phyloP scores from a whole-genome alignment of 495 filamentous ascomycete species.

The Viridothelium virens region DNA sequence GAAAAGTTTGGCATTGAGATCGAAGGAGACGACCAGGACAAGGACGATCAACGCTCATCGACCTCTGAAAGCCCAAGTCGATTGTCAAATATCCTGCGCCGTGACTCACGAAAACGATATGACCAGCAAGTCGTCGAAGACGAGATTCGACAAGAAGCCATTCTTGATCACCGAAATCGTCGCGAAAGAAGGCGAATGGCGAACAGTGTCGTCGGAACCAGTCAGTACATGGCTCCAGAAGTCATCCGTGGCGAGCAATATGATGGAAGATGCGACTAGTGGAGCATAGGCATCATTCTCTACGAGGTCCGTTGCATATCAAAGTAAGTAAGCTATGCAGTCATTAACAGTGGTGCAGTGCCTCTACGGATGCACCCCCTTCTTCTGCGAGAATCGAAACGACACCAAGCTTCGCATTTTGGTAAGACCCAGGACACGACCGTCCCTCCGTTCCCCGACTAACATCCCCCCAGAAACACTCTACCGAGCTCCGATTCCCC shows the following conservation, averaged over 20 bases:
- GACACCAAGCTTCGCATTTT: conserved; percentile 76
- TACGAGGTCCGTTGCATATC: conserved; percentile 54
- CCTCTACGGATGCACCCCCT: conserved; percentile 84
- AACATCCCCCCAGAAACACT: conserved; percentile 41
- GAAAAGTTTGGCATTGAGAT: conserved; percentile 66
- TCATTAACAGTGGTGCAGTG: conserved; percentile 45
- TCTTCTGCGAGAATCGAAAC: conserved; percentile 69
- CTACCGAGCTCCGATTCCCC: conserved; percentile 54
- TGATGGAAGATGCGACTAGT: conserved; percentile 92
- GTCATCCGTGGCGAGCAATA: conserved; percentile 76
- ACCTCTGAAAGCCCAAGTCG: conserved; percentile 18
- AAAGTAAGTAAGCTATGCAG: neutral
- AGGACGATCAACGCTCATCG: conserved; percentile 38
- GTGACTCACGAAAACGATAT: conserved; percentile 1
- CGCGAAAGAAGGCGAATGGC: conserved; percentile 66
- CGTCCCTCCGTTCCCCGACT: neutral
- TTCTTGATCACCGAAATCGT: conserved; percentile 73
- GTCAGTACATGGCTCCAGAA: conserved; percentile 96
- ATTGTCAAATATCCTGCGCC: conserved; percentile 13
- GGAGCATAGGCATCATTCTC: conserved; percentile 87
- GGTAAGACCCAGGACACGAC: conserved; percentile 42
- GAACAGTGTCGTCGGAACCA: conserved; percentile 85
- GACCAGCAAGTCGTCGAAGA: conserved; percentile 15
- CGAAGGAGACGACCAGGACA: conserved; percentile 67
- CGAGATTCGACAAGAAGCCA: conserved; percentile 38